A percentile compares a stretch with the other conserved stretches of the same genome.
phyloP scores from a whole-genome alignment of 805 yeast genomes.

The Lachancea meyersii region DNA sequence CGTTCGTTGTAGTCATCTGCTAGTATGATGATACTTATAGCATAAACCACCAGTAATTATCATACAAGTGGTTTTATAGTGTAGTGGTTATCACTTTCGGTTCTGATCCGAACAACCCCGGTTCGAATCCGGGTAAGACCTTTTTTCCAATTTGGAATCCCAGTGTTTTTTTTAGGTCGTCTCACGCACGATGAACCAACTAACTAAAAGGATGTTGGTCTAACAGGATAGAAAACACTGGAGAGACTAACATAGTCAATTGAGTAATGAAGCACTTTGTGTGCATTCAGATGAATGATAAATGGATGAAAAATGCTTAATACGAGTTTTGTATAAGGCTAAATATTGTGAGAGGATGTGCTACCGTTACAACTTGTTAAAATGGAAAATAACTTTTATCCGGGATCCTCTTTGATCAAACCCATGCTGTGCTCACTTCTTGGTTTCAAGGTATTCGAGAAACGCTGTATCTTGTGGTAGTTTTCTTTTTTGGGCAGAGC shows the following conservation, averaged over 20 bases:
- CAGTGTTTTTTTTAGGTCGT: no score
- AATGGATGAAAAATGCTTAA: neutral
- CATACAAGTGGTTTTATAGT: slow-evolving; percentile 35
- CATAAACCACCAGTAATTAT: neutral
- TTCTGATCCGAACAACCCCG: slow-evolving; percentile 53
- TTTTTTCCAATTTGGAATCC: slow-evolving; percentile 1
- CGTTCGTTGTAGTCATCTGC: neutral
- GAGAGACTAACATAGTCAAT: no score
- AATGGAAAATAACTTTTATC: neutral
- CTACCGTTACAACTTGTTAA: neutral
- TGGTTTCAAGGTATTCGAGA: neutral
- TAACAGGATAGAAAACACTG: no score
- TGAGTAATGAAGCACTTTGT: neutral
- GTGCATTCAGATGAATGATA: no score
- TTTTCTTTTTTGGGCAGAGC: neutral
- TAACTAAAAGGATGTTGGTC: no score
- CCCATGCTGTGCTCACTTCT: neutral
- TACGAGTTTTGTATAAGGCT: neutral
- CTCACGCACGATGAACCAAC: no score
- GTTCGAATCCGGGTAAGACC: slow-evolving; percentile 30
- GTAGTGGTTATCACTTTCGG: slow-evolving; percentile 45
- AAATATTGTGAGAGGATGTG: neutral
- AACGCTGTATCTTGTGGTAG: neutral
- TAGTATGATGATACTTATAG: neutral
- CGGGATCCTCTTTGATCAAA: neutral